Conservation (phyloP, 2,329 filamentous ascomycete genomes). For the Mariannaea sp. region DNA sequence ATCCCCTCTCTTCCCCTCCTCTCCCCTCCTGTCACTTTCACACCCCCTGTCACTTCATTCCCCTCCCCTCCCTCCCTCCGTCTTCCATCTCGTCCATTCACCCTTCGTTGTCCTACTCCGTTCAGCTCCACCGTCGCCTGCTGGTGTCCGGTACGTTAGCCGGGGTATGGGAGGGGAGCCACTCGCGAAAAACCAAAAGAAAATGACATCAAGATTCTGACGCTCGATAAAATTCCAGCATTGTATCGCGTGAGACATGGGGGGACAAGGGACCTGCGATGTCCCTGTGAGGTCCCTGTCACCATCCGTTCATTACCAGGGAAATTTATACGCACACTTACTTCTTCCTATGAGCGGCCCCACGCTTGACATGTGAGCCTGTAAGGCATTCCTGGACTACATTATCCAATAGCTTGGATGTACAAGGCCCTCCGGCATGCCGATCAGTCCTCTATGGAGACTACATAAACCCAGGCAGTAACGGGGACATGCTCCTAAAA, state of each 20-base stretch:
- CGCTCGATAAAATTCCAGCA: slow-evolving; percentile 23
- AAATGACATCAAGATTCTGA: slow-evolving; percentile 24
- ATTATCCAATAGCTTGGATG: slow-evolving; percentile 30
- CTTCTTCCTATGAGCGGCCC: slow-evolving; percentile 24
- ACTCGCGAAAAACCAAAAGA: not conserved
- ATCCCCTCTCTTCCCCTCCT: too few species aligned
- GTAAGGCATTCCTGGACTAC: slow-evolving; percentile 32
- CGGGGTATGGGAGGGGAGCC: too few species aligned
- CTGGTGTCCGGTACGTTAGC: not conserved
- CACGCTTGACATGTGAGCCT: slow-evolving; percentile 37
- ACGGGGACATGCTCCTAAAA: slow-evolving; percentile 23
- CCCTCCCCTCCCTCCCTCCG: not conserved
- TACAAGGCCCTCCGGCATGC: slow-evolving; percentile 27
- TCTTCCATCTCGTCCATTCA: not conserved
- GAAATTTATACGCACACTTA: slow-evolving; percentile 24
- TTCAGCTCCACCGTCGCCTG: slow-evolving; percentile 1
- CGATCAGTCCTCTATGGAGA: slow-evolving; percentile 33
- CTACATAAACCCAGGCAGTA: slow-evolving; percentile 17
- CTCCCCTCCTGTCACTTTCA: not conserved
- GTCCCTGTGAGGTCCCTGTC: slow-evolving; percentile 2
- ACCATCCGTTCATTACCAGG: slow-evolving; percentile 4
- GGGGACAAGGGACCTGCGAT: slow-evolving; percentile 3
- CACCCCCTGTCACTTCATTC: not conserved
- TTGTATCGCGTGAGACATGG: slow-evolving; percentile 30
- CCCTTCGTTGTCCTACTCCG: not conserved